Conservation (phyloP, 805 yeast species). For the Brettanomyces nanus region DNA sequence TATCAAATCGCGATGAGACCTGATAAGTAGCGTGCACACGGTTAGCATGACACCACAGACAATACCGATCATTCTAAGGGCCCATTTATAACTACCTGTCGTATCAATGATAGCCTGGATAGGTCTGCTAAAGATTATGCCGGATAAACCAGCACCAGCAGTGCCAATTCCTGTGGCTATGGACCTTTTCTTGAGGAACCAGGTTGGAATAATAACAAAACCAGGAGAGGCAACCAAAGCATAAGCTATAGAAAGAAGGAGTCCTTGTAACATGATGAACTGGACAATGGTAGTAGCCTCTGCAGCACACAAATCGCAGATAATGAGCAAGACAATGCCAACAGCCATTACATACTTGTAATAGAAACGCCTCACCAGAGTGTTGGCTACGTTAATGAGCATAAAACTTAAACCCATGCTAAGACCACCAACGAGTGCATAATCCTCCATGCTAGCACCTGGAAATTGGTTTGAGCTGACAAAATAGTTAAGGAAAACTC, state of each 20-base stretch:
- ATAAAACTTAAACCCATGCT: constrained; percentile 50
- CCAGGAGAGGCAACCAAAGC: constrained; percentile 30
- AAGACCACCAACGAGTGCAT: constrained; percentile 49
- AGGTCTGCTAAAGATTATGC: constrained; percentile 37
- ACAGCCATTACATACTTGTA: constrained; percentile 34
- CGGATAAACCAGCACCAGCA: constrained; percentile 47
- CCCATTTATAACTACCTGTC: too few relatives aligned
- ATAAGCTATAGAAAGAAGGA: constrained; percentile 36
- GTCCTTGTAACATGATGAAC: constrained; percentile 41
- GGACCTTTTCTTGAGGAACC: constrained; percentile 32
- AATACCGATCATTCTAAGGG: constrained; percentile 35
- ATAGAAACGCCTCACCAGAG: constrained; percentile 34
- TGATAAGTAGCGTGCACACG: constrained; percentile 15
- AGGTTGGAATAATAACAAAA: constrained; percentile 30
- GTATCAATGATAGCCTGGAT: constrained; percentile 32
- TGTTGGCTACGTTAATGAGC: constrained; percentile 47
- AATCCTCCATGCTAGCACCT: constrained; percentile 44
- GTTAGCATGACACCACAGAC: constrained; percentile 19
- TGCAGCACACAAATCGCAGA: constrained; percentile 37
- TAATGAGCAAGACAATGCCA: constrained; percentile 34
- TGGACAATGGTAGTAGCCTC: constrained; percentile 34
- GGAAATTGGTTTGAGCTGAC: constrained; percentile 32
- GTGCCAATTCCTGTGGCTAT: constrained; percentile 42
- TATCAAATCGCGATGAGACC: constrained; percentile 16
- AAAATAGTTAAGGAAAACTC: constrained; percentile 46